Conservation (phyloP, 371 early-diverging fungal genomes). For the Apophysomyces sp. region DNA sequence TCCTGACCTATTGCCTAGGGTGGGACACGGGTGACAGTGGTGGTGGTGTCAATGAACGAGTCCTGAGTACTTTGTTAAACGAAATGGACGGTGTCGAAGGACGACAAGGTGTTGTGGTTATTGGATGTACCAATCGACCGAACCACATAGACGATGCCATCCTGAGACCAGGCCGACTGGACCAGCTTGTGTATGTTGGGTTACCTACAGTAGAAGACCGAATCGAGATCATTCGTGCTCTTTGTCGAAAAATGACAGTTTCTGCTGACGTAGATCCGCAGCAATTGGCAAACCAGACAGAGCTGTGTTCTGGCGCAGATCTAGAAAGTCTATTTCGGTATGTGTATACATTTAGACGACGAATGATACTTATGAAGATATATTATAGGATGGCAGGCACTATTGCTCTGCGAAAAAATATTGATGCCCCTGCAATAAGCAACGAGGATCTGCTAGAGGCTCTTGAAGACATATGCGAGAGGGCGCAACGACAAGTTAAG, state of each 20-base stretch:
- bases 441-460: slow-evolving; percentile 19
- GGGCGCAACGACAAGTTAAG: slow-evolving; percentile 29
- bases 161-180: slow-evolving; percentile 82
- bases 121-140: slow-evolving; percentile 82
- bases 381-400: slow-evolving; percentile 56
- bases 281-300: slow-evolving; percentile 45
- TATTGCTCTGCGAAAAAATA: slow-evolving; percentile 43
- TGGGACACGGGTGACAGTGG: slow-evolving; percentile 53
- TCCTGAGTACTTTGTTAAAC: slow-evolving; percentile 73
- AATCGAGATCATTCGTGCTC: slow-evolving; percentile 40
- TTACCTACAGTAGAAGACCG: slow-evolving; percentile 61
- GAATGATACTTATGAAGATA: background rate
- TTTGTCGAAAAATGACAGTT: slow-evolving; percentile 21
- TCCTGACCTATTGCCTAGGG: slow-evolving; percentile 18
- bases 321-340: slow-evolving; percentile 60
- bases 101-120: slow-evolving; percentile 71
- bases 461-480: slow-evolving; percentile 21
- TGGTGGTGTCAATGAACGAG: slow-evolving; percentile 76
- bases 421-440: slow-evolving; percentile 18
- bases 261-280: slow-evolving; percentile 34
- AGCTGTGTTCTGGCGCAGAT: slow-evolving; percentile 65
- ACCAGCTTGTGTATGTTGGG: slow-evolving; percentile 67
- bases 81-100: slow-evolving; percentile 83
- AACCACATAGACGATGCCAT: slow-evolving; percentile 87
- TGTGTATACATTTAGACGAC: background rate